A percentile compares a stretch with the other conserved stretches of the same genome.
phyloP scores from a whole-genome alignment of 768 basidiomycete species.

The Suillus cothurnatus region DNA sequence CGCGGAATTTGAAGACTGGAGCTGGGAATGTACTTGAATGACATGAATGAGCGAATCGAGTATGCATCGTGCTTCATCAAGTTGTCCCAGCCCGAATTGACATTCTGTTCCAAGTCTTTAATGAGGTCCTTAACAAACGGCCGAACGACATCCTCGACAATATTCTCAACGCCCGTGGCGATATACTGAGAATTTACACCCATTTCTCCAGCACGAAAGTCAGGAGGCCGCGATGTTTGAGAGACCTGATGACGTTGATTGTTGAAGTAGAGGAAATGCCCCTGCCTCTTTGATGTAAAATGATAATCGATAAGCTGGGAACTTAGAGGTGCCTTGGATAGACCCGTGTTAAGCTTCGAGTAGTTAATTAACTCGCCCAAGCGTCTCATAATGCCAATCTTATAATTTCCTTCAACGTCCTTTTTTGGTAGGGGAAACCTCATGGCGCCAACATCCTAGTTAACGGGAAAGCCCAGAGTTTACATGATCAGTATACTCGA shows the following conservation, averaged over 20 bases:
- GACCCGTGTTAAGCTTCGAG: conserved; percentile 15
- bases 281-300: too few relatives aligned
- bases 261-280: conserved; percentile 29
- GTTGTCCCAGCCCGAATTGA: conserved; percentile 19
- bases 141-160: conserved; percentile 18
- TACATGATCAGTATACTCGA: background rate
- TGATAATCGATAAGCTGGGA: too few relatives aligned
- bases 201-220: background rate
- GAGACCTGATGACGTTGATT: background rate
- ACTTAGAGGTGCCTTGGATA: background rate
- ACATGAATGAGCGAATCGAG: conserved; percentile 27
- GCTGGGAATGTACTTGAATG: conserved; percentile 3
- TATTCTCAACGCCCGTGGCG: conserved; percentile 22
- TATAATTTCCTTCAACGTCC: background rate
- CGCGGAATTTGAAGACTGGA: background rate
- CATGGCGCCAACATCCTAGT: conserved; percentile 43
- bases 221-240: background rate
- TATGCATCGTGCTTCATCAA: conserved; percentile 27
- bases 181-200: conserved; percentile 8
- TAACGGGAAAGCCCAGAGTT: background rate
- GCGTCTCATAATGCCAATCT: conserved; percentile 28
- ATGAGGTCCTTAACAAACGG: conserved; percentile 20
- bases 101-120: conserved; percentile 22
- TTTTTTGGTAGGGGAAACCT: conserved; percentile 33
- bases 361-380: conserved; percentile 28